These are phyloP conservation scores for Saccharomycopsis hybrid DNA, from an alignment of 1,139 yeast genomes.

Conservation along the genomic window DNA sequence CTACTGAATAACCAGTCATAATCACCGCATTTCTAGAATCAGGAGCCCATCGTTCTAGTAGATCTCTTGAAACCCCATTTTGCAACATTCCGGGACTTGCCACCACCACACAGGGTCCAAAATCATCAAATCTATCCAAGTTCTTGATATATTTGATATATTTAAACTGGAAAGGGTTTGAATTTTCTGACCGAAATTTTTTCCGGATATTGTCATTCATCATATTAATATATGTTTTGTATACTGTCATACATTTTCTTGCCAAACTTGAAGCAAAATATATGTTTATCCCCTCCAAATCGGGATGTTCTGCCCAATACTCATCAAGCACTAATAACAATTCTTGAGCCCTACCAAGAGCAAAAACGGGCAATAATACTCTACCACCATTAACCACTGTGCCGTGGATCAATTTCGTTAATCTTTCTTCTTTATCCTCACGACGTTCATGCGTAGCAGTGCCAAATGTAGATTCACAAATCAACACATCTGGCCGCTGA, in stretches of 20 bases:
- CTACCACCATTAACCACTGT: constrained; percentile 88
- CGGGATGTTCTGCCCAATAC: constrained; percentile 84
- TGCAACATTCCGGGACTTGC: constrained; percentile 99
- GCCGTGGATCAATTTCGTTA: constrained; percentile 77
- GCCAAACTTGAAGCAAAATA: constrained; percentile 93
- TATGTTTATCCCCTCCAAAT: constrained; percentile 73
- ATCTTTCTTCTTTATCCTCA: constrained; percentile 70
- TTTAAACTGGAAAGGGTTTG: constrained; percentile 87
- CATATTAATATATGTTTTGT: constrained; percentile 92
- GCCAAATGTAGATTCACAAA: constrained; percentile 94
- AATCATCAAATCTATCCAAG: constrained; percentile 80
- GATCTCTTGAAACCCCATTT: constrained; percentile 86
- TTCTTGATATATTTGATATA: constrained; percentile 75
- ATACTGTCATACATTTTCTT: constrained; percentile 93
- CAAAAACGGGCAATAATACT: constrained; percentile 89
- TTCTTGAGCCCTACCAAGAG: constrained; percentile 95
- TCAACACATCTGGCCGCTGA: constrained; percentile 77
- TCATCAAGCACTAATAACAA: constrained; percentile 83
- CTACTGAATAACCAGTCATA: constrained; percentile 95
- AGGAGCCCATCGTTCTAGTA: constrained; percentile 95
- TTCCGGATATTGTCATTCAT: constrained; percentile 89
- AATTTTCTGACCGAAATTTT: constrained; percentile 65
- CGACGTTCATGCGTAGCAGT: constrained; percentile 96
- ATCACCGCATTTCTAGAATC: constrained; percentile 85
- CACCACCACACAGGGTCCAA: constrained; percentile 92